These are phyloP conservation scores for Myxozyma neglecta DNA, from an alignment of 805 yeast genomes.

Conservation along the genomic window DNA sequence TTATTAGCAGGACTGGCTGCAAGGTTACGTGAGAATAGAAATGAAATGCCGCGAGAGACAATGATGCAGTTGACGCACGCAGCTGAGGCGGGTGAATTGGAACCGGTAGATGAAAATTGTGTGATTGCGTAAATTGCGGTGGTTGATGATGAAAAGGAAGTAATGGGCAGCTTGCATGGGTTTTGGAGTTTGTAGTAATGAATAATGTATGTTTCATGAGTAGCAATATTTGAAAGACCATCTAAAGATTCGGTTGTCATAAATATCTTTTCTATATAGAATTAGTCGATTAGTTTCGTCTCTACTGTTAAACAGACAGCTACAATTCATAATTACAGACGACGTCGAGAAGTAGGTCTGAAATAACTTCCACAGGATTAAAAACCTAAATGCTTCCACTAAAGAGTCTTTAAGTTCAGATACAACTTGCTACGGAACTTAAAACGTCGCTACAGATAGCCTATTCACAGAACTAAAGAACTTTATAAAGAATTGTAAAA, in stretches of 20 bases:
- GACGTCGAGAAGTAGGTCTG: too few species aligned
- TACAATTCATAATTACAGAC: too few species aligned
- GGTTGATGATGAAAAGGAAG: neutral
- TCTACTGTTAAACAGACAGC: too few species aligned
- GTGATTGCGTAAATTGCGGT: neutral
- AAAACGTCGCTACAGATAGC: too few species aligned
- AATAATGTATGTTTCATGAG: neutral
- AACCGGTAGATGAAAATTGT: neutral
- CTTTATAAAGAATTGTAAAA: neutral
- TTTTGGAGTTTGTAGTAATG: neutral
- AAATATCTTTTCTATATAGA: too few species aligned
- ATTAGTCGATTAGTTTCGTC: too few species aligned
- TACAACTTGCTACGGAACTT: too few species aligned
- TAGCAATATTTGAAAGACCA: too few species aligned
- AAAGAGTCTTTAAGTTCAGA: too few species aligned
- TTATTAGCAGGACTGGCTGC: conserved; percentile 18
- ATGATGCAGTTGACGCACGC: neutral
- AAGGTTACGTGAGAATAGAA: conserved; percentile 5
- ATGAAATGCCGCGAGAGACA: neutral
- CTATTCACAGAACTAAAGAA: neutral
- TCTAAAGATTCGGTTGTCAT: too few species aligned
- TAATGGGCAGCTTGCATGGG: neutral
- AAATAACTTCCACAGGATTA: too few species aligned
- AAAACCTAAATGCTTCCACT: too few species aligned
- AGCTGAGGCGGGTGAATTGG: neutral